These are phyloP conservation scores for Yarrowia sp. DNA, from an alignment of 805 yeast species.

Conservation along the genomic window DNA sequence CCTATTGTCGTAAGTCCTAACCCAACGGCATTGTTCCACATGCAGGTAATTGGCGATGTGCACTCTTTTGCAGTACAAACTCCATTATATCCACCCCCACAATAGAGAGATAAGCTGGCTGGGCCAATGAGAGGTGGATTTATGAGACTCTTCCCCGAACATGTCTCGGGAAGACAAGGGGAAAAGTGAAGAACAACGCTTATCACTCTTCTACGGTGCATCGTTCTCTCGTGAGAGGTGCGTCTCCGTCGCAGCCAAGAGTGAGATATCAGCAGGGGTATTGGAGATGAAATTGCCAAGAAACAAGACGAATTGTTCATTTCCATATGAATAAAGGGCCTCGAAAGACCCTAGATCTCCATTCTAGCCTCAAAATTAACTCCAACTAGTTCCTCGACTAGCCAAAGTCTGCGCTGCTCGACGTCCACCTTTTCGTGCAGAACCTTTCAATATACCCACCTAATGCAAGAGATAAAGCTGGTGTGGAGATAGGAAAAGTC, in stretches of 20 bases:
- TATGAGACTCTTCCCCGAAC: not conserved
- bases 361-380: not conserved
- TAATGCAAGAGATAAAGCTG: not conserved
- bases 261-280: too few species aligned
- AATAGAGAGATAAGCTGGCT: not conserved
- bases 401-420: not conserved
- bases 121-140: not conserved
- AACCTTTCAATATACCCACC: constrained; percentile 26
- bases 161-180: constrained; percentile 1
- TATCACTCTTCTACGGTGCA: not conserved
- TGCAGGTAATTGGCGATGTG: not conserved
- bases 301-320: too few species aligned
- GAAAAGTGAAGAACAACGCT: not conserved
- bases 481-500: not conserved
- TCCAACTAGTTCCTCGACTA: not conserved
- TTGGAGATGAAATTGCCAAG: too few species aligned
- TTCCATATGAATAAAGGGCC: too few species aligned
- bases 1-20: not conserved
- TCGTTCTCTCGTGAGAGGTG: not conserved
- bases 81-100: constrained; percentile 10
- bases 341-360: too few species aligned
- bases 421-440: not conserved
- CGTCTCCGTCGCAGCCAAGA: constrained; percentile 19
- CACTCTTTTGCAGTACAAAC: not conserved
- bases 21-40: not conserved